Conservation (phyloP, 306 rosid species). For the Acacia confusa region DNA sequence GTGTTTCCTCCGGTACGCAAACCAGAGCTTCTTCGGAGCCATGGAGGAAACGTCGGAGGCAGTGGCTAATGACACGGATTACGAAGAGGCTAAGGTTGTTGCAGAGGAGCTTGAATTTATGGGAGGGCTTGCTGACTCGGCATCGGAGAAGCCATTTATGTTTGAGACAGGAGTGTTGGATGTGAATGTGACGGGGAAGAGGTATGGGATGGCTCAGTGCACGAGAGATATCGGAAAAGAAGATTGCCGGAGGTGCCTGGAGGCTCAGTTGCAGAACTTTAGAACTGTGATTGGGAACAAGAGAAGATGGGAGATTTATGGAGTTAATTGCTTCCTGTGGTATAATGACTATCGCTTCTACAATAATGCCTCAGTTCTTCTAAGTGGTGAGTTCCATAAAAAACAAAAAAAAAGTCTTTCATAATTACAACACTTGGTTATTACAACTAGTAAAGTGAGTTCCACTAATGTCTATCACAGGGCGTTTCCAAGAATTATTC, state of each 20-base stretch:
- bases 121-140: slow-evolving; percentile 37
- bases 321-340: slow-evolving; percentile 62
- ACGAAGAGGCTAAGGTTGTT: slow-evolving; percentile 46
- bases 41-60: slow-evolving; percentile 40
- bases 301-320: slow-evolving; percentile 61
- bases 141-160: slow-evolving; percentile 38
- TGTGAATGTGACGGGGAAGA: slow-evolving; percentile 15
- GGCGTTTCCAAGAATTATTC: too few species aligned
- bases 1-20: slow-evolving; percentile 57
- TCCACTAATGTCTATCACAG: too few species aligned
- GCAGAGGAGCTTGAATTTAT: slow-evolving; percentile 45
- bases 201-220: slow-evolving; percentile 74
- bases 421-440: background rate
- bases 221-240: slow-evolving; percentile 47
- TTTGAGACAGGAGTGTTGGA: slow-evolving; percentile 38
- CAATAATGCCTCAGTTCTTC: slow-evolving; percentile 39
- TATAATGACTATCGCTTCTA: slow-evolving; percentile 60
- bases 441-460: too few species aligned
- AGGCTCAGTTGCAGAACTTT: slow-evolving; percentile 41
- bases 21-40: slow-evolving; percentile 39
- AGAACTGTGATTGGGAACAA: slow-evolving; percentile 47
- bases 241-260: slow-evolving; percentile 49
- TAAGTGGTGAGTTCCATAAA: slow-evolving; percentile 44
- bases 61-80: slow-evolving; percentile 46
- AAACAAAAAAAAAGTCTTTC: background rate